phyloP scores from a whole-genome alignment of 2,329 filamentous ascomycete species.

The Alternaria sp. region DNA sequence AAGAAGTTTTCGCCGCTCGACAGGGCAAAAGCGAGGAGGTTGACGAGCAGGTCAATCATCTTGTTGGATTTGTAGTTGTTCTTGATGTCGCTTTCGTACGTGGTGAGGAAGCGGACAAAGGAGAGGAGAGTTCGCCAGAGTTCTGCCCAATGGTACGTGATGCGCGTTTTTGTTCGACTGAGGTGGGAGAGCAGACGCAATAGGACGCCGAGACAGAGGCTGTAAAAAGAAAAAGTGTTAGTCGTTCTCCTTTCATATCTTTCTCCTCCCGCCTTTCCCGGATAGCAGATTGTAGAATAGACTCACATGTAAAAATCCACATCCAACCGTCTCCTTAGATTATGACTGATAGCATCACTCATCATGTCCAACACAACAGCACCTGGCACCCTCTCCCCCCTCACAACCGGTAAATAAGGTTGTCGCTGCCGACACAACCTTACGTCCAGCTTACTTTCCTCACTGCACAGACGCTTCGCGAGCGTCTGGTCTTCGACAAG shows the following conservation, averaged over 20 bases:
- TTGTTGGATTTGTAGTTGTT: slow-evolving; percentile 74
- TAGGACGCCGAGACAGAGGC: slow-evolving; percentile 79
- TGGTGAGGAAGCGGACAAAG: slow-evolving; percentile 88
- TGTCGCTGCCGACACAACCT: slow-evolving; percentile 89
- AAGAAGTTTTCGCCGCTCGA: slow-evolving; percentile 90
- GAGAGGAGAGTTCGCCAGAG: slow-evolving; percentile 89
- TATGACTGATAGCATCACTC: slow-evolving; percentile 93
- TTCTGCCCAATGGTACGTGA: slow-evolving; percentile 93
- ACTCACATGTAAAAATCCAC: slow-evolving; percentile 77
- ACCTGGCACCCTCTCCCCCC: slow-evolving; percentile 75
- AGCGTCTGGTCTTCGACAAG: slow-evolving; percentile 84
- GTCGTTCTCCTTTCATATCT: neutral
- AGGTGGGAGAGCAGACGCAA: slow-evolving; percentile 85
- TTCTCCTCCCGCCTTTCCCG: too few relatives aligned
- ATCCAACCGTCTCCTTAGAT: slow-evolving; percentile 84
- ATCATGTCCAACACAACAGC: slow-evolving; percentile 84
- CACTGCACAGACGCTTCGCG: slow-evolving; percentile 83
- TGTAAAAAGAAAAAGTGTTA: slow-evolving; percentile 44
- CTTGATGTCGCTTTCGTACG: slow-evolving; percentile 81
- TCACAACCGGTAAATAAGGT: slow-evolving; percentile 80
- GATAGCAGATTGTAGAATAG: too few relatives aligned
- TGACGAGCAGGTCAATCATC: slow-evolving; percentile 75
- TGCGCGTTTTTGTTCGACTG: slow-evolving; percentile 79
- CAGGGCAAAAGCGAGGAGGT: slow-evolving; percentile 82
- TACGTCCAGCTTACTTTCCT: slow-evolving; percentile 76